Evolutionary conservation across 208 protist genomes (phyloP).

Genomic region (Tetramitus jugosus): DNA sequence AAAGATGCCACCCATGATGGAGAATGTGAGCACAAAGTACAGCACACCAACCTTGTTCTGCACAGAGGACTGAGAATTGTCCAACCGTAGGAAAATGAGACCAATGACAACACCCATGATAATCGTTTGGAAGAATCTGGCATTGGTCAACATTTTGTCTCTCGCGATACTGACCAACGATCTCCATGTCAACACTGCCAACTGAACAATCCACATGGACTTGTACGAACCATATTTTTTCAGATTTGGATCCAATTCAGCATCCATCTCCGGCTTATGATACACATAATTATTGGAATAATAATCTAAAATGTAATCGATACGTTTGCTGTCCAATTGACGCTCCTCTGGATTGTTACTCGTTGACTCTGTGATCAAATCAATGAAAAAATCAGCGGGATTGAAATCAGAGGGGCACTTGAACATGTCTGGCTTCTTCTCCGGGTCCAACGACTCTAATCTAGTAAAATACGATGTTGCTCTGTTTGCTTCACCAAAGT

Average conservation of each 20-base stretch:
- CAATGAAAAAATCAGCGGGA: slow-evolving; percentile 36
- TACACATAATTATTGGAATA: neutral
- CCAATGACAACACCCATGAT: neutral
- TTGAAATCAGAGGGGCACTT: slow-evolving; percentile 29
- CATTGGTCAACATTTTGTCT: slow-evolving; percentile 13
- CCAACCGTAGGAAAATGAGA: slow-evolving; percentile 18
- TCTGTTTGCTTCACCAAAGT: slow-evolving; percentile 9
- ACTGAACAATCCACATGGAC: slow-evolving; percentile 1
- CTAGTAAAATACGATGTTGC: slow-evolving; percentile 29
- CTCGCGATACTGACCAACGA: neutral
- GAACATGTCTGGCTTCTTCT: too few relatives aligned
- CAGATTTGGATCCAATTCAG: neutral
- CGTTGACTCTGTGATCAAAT: slow-evolving; percentile 10
- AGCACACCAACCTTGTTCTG: slow-evolving; percentile 12
- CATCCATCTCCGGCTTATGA: neutral
- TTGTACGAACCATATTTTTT: neutral
- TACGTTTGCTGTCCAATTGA: neutral
- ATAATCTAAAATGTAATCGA: neutral
- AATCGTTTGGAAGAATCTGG: slow-evolving; percentile 18
- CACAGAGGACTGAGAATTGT: neutral
- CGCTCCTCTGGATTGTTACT: neutral
- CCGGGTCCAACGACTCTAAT: too few relatives aligned
- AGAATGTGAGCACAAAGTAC: neutral
- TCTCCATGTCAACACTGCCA: neutral
- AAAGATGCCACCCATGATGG: slow-evolving; percentile 3